phyloP scores from a whole-genome alignment of 345 rosid genomes.

The Sapria himalayana region DNA sequence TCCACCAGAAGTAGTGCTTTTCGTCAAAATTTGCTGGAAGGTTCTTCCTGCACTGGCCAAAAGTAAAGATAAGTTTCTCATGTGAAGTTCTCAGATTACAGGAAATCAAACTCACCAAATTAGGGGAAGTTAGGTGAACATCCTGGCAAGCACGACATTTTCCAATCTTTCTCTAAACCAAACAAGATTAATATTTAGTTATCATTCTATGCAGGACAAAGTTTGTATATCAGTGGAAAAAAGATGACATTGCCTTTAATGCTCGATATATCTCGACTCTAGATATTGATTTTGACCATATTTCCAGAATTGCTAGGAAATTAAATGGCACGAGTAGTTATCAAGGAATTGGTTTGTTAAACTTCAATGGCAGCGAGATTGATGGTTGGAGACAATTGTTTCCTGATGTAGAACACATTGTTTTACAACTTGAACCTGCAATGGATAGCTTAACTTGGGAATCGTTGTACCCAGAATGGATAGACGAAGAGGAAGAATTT shows the following conservation, averaged over 20 bases:
- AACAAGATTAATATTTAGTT: not conserved
- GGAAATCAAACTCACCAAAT: too few relatives aligned
- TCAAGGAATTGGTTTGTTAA: slow-evolving; percentile 57
- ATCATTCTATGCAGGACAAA: slow-evolving; percentile 11
- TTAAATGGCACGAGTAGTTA: slow-evolving; percentile 23
- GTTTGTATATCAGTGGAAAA: slow-evolving; percentile 30
- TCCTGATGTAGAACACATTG: slow-evolving; percentile 40
- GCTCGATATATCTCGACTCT: slow-evolving; percentile 33
- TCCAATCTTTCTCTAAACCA: not conserved
- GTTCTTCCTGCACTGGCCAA: too few relatives aligned
- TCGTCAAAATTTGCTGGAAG: too few relatives aligned
- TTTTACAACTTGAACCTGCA: slow-evolving; percentile 25
- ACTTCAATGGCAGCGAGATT: slow-evolving; percentile 43
- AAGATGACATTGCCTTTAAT: slow-evolving; percentile 19
- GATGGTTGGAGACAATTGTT: slow-evolving; percentile 30
- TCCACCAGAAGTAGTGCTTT: too few relatives aligned
- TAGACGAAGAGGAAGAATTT: slow-evolving; percentile 74
- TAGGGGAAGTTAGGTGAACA: too few relatives aligned
- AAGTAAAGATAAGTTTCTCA: too few relatives aligned
- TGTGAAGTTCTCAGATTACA: too few relatives aligned
- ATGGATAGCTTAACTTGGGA: slow-evolving; percentile 48
- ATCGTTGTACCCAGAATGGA: slow-evolving; percentile 75
- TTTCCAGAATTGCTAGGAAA: slow-evolving; percentile 27
- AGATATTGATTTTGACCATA: slow-evolving; percentile 42
- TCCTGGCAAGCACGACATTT: too few relatives aligned